Evolutionary conservation across 352 stramenopile species (phyloP), one percentile per base, ranked within the genome.

Genomic region (Pythium grandisporangium): DNA sequence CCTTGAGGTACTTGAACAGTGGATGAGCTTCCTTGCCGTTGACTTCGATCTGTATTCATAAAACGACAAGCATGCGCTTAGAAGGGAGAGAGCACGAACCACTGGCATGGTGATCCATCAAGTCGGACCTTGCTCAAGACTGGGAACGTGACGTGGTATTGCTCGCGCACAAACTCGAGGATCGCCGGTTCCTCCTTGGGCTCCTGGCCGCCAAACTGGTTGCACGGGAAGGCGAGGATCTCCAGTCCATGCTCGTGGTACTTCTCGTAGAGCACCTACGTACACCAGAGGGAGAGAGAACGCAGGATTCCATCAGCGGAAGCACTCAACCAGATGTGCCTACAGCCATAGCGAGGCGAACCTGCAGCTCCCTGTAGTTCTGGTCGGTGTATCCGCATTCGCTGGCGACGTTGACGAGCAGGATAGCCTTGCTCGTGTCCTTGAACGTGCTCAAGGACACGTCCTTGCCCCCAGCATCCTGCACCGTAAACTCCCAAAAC

Each of bases 131-230:
- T 98, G 25, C 80, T 51, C 33, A 95, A 87, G 10, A 96, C 55
- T 6, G 79, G 73, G 53, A 96, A 95, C 21, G 66, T 77, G 32
- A 84, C 72, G 20, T 74, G 69, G 47, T 90, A 89, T 14, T 66
- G 66, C 11, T 83, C 65, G 45, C 82, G 48, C 0, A 74, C 68
- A 48, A 93, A 96, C 27, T 74, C 53, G 44, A 87, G 45, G 53
- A 95, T 94, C 27, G 90, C 62, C 6, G 62, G 50, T 7, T 80
- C 39, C 1, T 56, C 69, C 23, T 76, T 64, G 5, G 83, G 74
- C 60, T 98, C 90, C 59, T 98, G 88, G 8, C 63, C 45, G 14
- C 88, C 91, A 61, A 98, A 98, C 58, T 98, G 93, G 65, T 98
- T 97, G 77, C 93, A 97, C 6, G 93, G 93, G 66, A 98, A 97